phyloP scores from a whole-genome alignment of 2,329 filamentous ascomycete genomes.

The Fusarium napiforme region DNA sequence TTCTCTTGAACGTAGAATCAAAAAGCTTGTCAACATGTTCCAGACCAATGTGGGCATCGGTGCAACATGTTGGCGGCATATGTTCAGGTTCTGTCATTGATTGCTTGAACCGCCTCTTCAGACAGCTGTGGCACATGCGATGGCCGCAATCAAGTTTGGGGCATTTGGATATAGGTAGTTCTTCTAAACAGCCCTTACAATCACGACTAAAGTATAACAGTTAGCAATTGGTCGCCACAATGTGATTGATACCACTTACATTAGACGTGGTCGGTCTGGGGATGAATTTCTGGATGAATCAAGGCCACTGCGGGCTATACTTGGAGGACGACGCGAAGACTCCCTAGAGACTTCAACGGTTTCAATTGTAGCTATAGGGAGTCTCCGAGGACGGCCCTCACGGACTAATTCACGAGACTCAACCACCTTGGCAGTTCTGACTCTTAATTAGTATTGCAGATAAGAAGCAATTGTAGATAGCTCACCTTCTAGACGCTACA shows the following conservation, averaged over 20 bases:
- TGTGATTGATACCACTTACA: constrained; percentile 35
- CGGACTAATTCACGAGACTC: constrained; percentile 38
- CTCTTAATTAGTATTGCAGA: constrained; percentile 7
- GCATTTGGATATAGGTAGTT: constrained; percentile 70
- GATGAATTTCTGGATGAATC: constrained; percentile 44
- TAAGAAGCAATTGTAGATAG: neutral
- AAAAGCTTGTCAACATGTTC: constrained; percentile 82
- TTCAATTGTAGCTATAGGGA: constrained; percentile 21
- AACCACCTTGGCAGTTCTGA: constrained; percentile 39
- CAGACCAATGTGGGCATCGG: constrained; percentile 75
- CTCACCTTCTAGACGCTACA: constrained; percentile 48
- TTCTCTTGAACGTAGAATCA: constrained; percentile 76
- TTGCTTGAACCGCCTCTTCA: constrained; percentile 78
- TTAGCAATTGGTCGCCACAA: constrained; percentile 14
- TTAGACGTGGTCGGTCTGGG: constrained; percentile 40
- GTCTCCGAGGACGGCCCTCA: constrained; percentile 40
- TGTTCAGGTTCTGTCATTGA: constrained; percentile 81
- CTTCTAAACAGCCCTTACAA: constrained; percentile 79
- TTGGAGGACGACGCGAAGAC: constrained; percentile 42
- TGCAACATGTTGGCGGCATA: constrained; percentile 89
- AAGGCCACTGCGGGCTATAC: constrained; percentile 45
- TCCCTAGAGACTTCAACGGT: constrained; percentile 39
- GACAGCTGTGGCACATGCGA: constrained; percentile 81
- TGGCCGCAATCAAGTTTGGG: constrained; percentile 82
- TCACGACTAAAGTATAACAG: constrained; percentile 63